These are phyloP conservation scores for Ammopiptanthus mongolicus DNA, from an alignment of 306 rosid species.

Conservation along the genomic window DNA sequence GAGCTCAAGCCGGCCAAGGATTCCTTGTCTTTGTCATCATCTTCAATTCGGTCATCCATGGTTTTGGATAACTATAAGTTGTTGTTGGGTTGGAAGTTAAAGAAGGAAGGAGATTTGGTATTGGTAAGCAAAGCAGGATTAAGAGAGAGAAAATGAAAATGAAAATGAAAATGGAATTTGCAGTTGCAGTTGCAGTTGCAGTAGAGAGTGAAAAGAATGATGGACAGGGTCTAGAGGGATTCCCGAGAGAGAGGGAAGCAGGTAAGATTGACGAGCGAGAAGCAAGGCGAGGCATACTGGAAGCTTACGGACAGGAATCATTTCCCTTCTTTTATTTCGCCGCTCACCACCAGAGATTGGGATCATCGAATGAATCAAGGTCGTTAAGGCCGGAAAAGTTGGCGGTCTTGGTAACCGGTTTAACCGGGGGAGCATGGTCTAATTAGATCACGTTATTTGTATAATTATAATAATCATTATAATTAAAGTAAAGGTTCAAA, in stretches of 20 bases:
- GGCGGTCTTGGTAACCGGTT: no score
- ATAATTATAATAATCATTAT: no score
- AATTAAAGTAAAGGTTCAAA: no score
- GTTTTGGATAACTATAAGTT: background rate
- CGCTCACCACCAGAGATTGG: no score
- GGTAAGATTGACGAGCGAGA: conserved; percentile 27
- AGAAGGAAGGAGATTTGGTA: background rate
- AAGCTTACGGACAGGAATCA: conserved; percentile 35
- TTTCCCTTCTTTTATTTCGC: background rate
- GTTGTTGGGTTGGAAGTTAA: background rate
- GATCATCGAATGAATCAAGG: no score
- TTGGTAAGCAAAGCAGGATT: background rate
- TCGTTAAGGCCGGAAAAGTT: no score
- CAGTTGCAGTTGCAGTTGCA: background rate
- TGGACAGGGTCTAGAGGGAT: conserved; percentile 29
- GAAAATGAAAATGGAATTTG: background rate
- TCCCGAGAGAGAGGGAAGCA: conserved; percentile 33
- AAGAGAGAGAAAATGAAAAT: conserved; percentile 9
- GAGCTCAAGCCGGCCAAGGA: conserved; percentile 47
- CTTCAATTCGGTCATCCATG: conserved; percentile 67
- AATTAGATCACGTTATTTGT: no score
- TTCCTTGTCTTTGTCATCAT: conserved; percentile 63
- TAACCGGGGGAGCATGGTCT: no score
- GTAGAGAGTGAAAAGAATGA: conserved; percentile 9
- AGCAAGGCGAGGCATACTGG: conserved; percentile 33